These are phyloP conservation scores for Aspergillus floridensis DNA, from an alignment of 2,329 filamentous ascomycete genomes.

Conservation along the genomic window DNA sequence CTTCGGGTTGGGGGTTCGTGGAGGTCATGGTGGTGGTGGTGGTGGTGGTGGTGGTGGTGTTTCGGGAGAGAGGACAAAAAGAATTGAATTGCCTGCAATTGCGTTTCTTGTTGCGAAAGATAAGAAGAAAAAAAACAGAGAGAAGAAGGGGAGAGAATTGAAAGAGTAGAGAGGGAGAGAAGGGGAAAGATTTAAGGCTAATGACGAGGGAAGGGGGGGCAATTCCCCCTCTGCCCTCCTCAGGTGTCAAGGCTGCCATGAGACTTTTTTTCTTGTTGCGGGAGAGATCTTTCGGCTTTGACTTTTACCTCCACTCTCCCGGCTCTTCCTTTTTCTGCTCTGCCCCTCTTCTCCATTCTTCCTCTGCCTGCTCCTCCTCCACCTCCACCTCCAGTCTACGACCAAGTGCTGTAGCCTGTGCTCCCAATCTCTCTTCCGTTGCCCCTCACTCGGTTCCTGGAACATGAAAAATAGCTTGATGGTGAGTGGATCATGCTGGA, in stretches of 20 bases:
- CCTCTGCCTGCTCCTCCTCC: not conserved
- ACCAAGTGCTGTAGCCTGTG: too few species aligned
- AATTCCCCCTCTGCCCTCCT: not conserved
- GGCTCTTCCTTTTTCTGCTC: slow-evolving; percentile 11
- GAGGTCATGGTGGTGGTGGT: slow-evolving; percentile 27
- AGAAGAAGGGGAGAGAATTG: too few species aligned
- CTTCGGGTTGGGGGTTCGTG: slow-evolving; percentile 22
- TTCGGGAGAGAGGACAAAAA: not conserved
- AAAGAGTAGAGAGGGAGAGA: not conserved
- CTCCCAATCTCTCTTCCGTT: too few species aligned
- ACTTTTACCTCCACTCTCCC: slow-evolving; percentile 1
- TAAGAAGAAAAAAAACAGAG: too few species aligned
- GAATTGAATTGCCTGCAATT: too few species aligned
- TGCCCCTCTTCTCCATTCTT: not conserved
- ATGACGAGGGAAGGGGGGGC: not conserved
- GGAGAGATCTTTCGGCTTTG: slow-evolving; percentile 15
- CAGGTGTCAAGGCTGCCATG: not conserved
- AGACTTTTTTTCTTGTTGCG: not conserved
- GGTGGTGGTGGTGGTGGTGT: slow-evolving; percentile 15
- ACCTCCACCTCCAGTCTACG: too few species aligned
- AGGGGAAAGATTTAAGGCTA: not conserved
- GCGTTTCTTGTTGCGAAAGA: not conserved
- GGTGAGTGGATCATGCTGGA: not conserved
- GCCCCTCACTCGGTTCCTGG: not conserved
- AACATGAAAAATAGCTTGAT: not conserved